A percentile compares a stretch with the other conserved stretches of the same genome.
Evolutionary conservation across 192 early-diverging fungal genomes (phyloP).

Genomic region (Paraglomus occultum): DNA sequence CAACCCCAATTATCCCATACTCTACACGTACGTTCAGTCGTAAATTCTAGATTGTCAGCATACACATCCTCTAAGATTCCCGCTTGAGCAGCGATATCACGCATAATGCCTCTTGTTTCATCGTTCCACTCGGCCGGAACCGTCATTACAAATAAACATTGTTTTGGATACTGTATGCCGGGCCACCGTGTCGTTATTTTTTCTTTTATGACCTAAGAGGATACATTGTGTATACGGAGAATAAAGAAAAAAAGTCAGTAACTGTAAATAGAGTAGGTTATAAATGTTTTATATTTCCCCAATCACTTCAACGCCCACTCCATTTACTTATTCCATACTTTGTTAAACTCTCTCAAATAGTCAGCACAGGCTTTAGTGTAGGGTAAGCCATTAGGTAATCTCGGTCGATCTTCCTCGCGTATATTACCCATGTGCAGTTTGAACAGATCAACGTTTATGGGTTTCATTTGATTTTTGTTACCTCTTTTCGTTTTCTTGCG

Average conservation of each 20-base stretch:
- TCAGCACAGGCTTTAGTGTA: no score
- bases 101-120: slow-evolving; percentile 1
- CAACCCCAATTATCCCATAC: no score
- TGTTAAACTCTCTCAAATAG: no score
- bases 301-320: no score
- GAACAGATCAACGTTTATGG: neutral
- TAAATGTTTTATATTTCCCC: no score
- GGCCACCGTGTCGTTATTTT: neutral
- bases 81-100: neutral
- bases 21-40: slow-evolving; percentile 2
- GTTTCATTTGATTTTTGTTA: neutral
- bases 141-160: slow-evolving; percentile 8
- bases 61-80: neutral
- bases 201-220: neutral
- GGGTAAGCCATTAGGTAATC: no score
- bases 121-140: slow-evolving; percentile 13
- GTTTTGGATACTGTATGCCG: neutral
- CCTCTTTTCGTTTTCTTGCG: neutral
- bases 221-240: neutral
- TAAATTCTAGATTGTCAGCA: slow-evolving; percentile 17
- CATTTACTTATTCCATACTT: no score
- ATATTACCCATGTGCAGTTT: slow-evolving; percentile 21
- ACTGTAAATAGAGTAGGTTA: no score
- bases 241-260: no score
- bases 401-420: neutral